Evolutionary conservation across 352 stramenopile genomes (phyloP), one percentile per base, ranked within the genome.

Genomic region (Phytophthora chlamydospora): DNA sequence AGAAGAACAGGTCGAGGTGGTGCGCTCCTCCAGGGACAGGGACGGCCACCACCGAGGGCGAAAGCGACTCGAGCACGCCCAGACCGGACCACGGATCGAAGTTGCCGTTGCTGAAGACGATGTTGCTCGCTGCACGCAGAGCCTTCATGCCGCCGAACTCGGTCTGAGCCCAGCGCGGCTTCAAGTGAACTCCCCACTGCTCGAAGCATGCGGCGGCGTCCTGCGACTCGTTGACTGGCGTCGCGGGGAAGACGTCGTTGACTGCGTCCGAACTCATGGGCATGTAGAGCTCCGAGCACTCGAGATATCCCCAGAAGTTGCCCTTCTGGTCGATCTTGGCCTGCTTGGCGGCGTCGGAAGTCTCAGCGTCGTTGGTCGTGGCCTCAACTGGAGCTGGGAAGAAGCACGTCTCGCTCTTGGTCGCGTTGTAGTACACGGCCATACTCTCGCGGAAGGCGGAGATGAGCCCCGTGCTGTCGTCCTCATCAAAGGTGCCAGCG

Each of bases 71-170:
- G 9, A 68, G 52, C n/a, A 91, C 80, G 8, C 78, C 75, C 39
- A 69, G 71, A 38, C 64, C 75, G 9, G 68, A 72, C 82, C 82
- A 91, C 33, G 82, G 82, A 44, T 91, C 82, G 33, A 83, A 81
- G 36, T 84, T 58, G 35, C 82, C 82, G 24, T 86, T 85, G 50
- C 76, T 86, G 51, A 89, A 90, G 32, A 91, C 73, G 39, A 91
- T 88, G 66, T 90, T 90, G 21, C 68, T 84, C 6, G 73, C 45
- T 6, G 65, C 48, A 2, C 60, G 60, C 5, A 87, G 64, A 16
- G 73, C 71, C 16, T 81, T 78, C 63, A 82, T 68, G 50, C 80
- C 78, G 13, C 78, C 78, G 47, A 80, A 90, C 44, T 81, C 54
- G 11, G 62, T 78, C 24, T 71, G 73, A 1, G 76, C 70, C 66